These are phyloP conservation scores for Cutaneotrichosporon cutaneum DNA, from an alignment of 1,284 basidiomycete species.

Conservation along the genomic window DNA sequence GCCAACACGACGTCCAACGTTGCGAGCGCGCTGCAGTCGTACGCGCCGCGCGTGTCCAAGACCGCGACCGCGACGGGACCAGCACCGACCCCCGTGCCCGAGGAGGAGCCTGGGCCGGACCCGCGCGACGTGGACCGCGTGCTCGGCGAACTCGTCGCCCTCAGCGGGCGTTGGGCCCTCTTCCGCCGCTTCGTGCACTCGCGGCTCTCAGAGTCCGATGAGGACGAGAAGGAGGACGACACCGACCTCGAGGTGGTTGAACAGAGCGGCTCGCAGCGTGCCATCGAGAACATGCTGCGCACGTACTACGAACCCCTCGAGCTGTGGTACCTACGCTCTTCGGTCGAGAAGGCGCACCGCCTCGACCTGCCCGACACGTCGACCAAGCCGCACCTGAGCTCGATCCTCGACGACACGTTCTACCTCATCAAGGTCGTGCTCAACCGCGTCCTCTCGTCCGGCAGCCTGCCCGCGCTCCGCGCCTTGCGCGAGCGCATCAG, in stretches of 20 bases:
- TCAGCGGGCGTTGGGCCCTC: slow-evolving; percentile 87
- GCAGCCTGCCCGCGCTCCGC: slow-evolving; percentile 63
- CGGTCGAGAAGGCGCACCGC: slow-evolving; percentile 70
- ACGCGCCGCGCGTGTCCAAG: slow-evolving; percentile 44
- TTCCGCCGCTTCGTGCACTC: slow-evolving; percentile 84
- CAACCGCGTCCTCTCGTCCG: slow-evolving; percentile 69
- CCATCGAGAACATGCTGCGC: slow-evolving; percentile 68
- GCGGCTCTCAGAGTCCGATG: slow-evolving; percentile 47
- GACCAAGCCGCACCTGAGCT: slow-evolving; percentile 60
- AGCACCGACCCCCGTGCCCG: slow-evolving; percentile 52
- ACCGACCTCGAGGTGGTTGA: slow-evolving; percentile 37
- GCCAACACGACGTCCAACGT: slow-evolving; percentile 53
- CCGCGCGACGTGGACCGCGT: slow-evolving; percentile 86
- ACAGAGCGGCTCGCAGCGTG: slow-evolving; percentile 57
- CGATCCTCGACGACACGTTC: slow-evolving; percentile 86
- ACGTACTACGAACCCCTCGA: slow-evolving; percentile 86
- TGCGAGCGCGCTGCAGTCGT: slow-evolving; percentile 51
- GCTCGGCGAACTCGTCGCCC: slow-evolving; percentile 78
- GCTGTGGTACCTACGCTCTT: slow-evolving; percentile 84
- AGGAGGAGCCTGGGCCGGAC: slow-evolving; percentile 64
- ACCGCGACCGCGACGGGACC: slow-evolving; percentile 39
- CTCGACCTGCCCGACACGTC: slow-evolving; percentile 66
- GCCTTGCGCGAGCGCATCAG: slow-evolving; percentile 64
- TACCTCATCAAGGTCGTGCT: slow-evolving; percentile 86
- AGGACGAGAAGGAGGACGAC: slow-evolving; percentile 37